Evolutionary conservation across 352 stramenopile genomes (phyloP).

Genomic region (Pythium brassicae): DNA sequence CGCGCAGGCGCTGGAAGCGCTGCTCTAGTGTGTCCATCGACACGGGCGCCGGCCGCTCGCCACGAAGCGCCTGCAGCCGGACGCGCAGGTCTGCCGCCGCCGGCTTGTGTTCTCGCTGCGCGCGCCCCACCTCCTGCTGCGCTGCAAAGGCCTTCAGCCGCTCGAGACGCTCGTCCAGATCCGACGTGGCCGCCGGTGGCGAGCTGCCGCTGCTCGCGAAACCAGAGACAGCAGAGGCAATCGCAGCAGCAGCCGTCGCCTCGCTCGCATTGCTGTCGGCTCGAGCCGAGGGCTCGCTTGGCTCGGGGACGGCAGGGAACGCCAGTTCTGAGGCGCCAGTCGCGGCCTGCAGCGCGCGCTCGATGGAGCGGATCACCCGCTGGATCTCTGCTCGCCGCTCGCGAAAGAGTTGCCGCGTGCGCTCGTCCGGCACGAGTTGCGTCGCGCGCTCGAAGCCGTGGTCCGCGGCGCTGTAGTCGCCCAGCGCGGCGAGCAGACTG

Average conservation of each 20-base stretch:
- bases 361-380: constrained; percentile 21
- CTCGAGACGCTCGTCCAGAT: constrained; percentile 29
- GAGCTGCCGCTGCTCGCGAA: not conserved
- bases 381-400: constrained; percentile 29
- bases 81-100: constrained; percentile 21
- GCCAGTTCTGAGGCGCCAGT: not conserved
- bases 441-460: constrained; percentile 27
- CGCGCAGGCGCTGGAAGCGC: constrained; percentile 37
- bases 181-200: constrained; percentile 3
- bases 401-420: constrained; percentile 29
- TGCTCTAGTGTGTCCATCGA: constrained; percentile 23
- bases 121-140: constrained; percentile 11
- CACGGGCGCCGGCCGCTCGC: constrained; percentile 21
- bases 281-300: not conserved
- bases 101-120: constrained; percentile 12
- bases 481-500: constrained; percentile 11
- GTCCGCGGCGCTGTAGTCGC: constrained; percentile 30
- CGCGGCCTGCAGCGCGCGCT: not conserved
- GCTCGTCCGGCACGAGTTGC: constrained; percentile 30
- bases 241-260: not conserved
- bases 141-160: constrained; percentile 36
- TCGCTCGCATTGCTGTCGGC: not conserved
- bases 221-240: not conserved
- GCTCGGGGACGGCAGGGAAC: constrained; percentile 1
- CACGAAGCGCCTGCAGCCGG: constrained; percentile 48